Evolutionary conservation across 2,329 filamentous ascomycete genomes (phyloP).

Genomic region (Elsinoe australis): DNA sequence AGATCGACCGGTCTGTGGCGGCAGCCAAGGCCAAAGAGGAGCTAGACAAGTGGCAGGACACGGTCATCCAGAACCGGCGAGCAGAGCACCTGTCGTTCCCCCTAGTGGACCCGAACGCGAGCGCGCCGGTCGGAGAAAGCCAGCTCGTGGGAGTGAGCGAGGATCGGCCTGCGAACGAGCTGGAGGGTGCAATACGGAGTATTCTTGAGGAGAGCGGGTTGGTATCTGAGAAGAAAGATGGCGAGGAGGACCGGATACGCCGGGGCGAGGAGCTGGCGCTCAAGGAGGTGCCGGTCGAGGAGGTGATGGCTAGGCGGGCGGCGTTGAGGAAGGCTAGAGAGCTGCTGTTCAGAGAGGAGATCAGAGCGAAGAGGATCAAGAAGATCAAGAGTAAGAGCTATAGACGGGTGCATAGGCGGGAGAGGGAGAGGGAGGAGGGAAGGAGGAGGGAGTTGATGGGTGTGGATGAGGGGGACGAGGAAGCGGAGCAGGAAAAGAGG

Average conservation of each 20-base stretch:
- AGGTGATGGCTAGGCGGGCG: conserved; percentile 63
- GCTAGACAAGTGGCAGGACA: conserved; percentile 84
- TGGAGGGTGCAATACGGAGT: conserved; percentile 76
- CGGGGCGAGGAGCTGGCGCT: conserved; percentile 63
- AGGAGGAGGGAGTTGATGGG: conserved; percentile 51
- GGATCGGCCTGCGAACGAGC: conserved; percentile 63
- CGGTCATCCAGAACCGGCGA: conserved; percentile 85
- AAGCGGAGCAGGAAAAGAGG: conserved; percentile 55
- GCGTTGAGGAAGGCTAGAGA: conserved; percentile 75
- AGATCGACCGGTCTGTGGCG: conserved; percentile 70
- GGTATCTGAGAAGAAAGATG: conserved; percentile 43
- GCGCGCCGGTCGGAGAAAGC: conserved; percentile 53
- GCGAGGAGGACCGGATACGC: conserved; percentile 55
- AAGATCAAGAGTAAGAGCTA: conserved; percentile 99
- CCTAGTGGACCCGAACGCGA: conserved; percentile 62
- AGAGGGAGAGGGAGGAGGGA: conserved; percentile 51
- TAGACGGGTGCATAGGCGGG: conserved; percentile 81
- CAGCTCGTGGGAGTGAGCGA: conserved; percentile 52
- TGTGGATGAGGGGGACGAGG: conserved; percentile 54
- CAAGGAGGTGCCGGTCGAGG: conserved; percentile 64
- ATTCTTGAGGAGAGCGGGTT: conserved; percentile 89
- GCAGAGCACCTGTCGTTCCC: conserved; percentile 89
- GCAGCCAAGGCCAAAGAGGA: conserved; percentile 90
- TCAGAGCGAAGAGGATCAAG: conserved; percentile 84
- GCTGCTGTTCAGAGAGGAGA: conserved; percentile 78